phyloP scores from a whole-genome alignment of 2,329 filamentous ascomycete species.

The Incumbomyces lentus region DNA sequence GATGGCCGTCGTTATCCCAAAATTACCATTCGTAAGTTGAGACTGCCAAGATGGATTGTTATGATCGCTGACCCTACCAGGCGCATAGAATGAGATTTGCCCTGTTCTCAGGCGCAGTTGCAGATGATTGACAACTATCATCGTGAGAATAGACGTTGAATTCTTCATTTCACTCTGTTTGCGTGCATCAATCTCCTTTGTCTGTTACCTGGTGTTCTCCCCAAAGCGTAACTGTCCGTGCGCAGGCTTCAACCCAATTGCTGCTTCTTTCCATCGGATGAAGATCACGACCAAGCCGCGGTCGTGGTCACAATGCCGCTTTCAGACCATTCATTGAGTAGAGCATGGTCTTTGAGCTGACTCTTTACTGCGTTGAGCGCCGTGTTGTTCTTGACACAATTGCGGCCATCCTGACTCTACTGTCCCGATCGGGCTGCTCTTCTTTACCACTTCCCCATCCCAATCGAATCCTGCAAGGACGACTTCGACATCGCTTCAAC shows the following conservation, averaged over 20 bases:
- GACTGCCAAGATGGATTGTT: not conserved
- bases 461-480: too few species aligned
- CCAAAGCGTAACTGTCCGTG: not conserved
- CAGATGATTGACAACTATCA: constrained; percentile 4
- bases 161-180: not conserved
- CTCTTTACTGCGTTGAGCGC: too few species aligned
- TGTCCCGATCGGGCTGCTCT: too few species aligned
- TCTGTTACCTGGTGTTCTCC: not conserved
- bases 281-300: not conserved
- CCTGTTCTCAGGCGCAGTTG: constrained; percentile 3
- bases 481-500: too few species aligned
- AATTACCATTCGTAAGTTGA: constrained; percentile 51
- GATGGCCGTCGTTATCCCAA: constrained; percentile 86
- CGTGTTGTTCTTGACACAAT: too few species aligned
- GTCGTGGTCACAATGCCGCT: not conserved
- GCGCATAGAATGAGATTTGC: constrained; percentile 7
- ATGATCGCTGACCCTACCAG: not conserved
- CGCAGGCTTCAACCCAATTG: not conserved
- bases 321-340: not conserved
- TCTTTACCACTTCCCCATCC: too few species aligned
- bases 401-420: too few species aligned
- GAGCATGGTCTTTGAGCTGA: too few species aligned
- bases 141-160: too few species aligned
- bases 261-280: too few species aligned
- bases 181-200: not conserved